Evolutionary conservation across 2,329 filamentous ascomycete species (phyloP), one percentile per base, ranked within the genome.

Genomic region (Phialophora tarda): DNA sequence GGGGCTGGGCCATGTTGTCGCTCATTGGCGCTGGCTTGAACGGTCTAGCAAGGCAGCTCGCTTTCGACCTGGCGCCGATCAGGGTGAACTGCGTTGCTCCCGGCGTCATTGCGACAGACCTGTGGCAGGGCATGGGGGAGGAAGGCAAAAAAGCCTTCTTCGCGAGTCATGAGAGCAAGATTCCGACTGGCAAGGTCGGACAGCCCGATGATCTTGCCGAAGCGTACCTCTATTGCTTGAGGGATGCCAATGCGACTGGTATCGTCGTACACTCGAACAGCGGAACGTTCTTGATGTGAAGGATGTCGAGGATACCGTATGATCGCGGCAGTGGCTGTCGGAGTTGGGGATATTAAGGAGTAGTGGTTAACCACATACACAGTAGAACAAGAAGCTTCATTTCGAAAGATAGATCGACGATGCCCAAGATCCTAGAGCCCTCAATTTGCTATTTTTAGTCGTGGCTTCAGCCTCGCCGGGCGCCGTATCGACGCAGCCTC

Each of bases 1-100:
- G 83, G 24, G 70, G 70, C 6, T 88, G 84, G 84, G 77, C 78
- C 3, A 77, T 86, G 23, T 69, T 86, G 1, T 79, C 80, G 0
- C 77, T 77, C 1, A 84, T 82, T 60, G 82, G 81, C 0, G 81
- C 83, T 0, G 87, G 82, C 0, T 69, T 86, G 6, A 79, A 86
- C 58, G 81, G 83, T 2, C 80, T 89, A 74, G 79, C 81, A 1
- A 79, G 84, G 1, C 82, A 80, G 2, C 76, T 91, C 38, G 88
- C 88, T 1, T 72, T 90, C 34, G 88, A 91, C 71, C 73, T 91
- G 63, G 83, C 82, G 68, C 89, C 89, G 0, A 76, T 90, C 8
- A 78, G 89, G 1, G 87, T 90, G 28, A 91, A 91, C 73, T 73
- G 83, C 0, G 85, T 91, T 1, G 79, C 77, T 61, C 86, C 87